phyloP scores from a whole-genome alignment of 2,329 filamentous ascomycete genomes.

The Penicillium sp. region DNA sequence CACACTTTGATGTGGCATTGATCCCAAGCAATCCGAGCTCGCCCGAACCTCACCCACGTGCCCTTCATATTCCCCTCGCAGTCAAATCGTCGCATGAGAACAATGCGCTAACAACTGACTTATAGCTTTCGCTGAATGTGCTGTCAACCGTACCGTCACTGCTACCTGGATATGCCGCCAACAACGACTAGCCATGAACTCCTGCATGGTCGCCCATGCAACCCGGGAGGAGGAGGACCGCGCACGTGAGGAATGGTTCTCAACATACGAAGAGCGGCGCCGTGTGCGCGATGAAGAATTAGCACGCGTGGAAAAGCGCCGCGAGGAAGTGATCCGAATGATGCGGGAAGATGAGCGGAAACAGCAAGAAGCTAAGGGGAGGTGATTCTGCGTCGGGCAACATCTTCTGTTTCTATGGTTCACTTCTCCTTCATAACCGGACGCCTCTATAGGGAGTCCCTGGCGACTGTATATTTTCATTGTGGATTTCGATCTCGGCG shows the following conservation, averaged over 20 bases:
- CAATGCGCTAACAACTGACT: slow-evolving; percentile 2
- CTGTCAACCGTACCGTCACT: slow-evolving; percentile 80
- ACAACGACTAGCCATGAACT: slow-evolving; percentile 85
- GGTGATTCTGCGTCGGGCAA: slow-evolving; percentile 14
- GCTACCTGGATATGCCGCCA: slow-evolving; percentile 84
- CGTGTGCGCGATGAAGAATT: slow-evolving; percentile 68
- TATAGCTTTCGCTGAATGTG: slow-evolving; percentile 88
- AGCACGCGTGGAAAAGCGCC: slow-evolving; percentile 41
- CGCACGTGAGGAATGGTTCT: slow-evolving; percentile 93
- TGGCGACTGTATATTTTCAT: slow-evolving; percentile 27
- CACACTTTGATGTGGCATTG: not conserved
- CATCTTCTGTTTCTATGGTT: not conserved
- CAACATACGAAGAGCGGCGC: slow-evolving; percentile 71
- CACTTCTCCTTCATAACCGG: slow-evolving; percentile 6
- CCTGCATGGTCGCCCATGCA: slow-evolving; percentile 86
- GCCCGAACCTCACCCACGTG: not conserved
- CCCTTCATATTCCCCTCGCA: not conserved
- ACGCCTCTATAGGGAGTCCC: no score
- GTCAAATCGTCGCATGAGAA: not conserved
- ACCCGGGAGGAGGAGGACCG: slow-evolving; percentile 84
- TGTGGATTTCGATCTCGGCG: slow-evolving; percentile 21
- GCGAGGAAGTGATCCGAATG: slow-evolving; percentile 46
- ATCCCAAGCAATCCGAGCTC: not conserved
- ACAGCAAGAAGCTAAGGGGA: slow-evolving; percentile 18
- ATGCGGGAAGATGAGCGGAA: slow-evolving; percentile 44